Percentiles rank a stretch among this genome's conserved stretches.
These are phyloP conservation scores for Penicillium cataractarum DNA, from an alignment of 495 filamentous ascomycete species.

Conservation along the genomic window DNA sequence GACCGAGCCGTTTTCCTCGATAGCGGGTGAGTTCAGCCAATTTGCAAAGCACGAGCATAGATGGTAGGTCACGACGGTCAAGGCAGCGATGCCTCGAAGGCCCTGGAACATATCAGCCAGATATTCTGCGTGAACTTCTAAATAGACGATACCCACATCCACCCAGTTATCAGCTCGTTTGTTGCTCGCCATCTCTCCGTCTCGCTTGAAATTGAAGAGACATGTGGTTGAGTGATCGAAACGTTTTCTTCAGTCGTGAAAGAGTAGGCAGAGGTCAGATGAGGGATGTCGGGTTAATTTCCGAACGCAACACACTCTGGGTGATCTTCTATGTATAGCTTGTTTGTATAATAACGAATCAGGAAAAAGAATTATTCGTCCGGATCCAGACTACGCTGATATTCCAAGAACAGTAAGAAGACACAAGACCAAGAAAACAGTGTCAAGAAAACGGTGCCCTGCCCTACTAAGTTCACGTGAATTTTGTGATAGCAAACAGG, in stretches of 20 bases:
- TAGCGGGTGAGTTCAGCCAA: constrained; percentile 21
- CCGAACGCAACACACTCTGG: background rate
- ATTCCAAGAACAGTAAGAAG: background rate
- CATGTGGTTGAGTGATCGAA: background rate
- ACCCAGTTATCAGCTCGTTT: constrained; percentile 20
- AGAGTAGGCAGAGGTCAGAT: background rate
- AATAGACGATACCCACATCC: constrained; percentile 14
- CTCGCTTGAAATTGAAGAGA: background rate
- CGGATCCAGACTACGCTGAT: background rate
- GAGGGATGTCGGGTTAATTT: background rate
- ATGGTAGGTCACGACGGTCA: constrained; percentile 21
- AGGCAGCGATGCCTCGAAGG: constrained; percentile 16
- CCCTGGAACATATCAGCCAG: constrained; percentile 11
- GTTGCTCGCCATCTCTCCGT: constrained; percentile 2
- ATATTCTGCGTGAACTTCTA: no score
- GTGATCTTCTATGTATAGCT: background rate
- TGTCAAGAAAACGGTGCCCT: background rate
- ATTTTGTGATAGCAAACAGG: no score
- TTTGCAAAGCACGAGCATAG: constrained; percentile 21
- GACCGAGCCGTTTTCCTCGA: constrained; percentile 9
- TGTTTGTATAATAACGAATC: background rate
- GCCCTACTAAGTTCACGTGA: no score
- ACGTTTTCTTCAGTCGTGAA: background rate
- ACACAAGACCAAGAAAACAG: background rate
- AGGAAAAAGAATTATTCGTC: background rate